Percentiles rank a stretch among this genome's conserved stretches.
These are phyloP conservation scores for Yamadazyma aaseri DNA, from an alignment of 1,139 yeast species.

Conservation along the genomic window DNA sequence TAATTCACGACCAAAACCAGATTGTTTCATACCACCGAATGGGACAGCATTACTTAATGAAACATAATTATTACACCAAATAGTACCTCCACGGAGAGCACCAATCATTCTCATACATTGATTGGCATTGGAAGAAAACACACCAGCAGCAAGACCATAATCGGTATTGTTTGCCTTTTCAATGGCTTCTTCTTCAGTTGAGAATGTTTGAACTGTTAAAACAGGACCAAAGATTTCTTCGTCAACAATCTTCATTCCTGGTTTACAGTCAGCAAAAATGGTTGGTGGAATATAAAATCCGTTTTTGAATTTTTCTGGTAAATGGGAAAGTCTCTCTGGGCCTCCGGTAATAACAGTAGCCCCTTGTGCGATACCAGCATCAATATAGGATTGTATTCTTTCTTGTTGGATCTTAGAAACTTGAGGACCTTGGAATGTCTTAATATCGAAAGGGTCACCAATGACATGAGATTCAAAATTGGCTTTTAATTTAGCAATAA, in stretches of 20 bases:
- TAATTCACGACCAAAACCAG: slow-evolving; percentile 86
- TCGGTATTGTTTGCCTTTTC: slow-evolving; percentile 49
- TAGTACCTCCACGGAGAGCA: slow-evolving; percentile 52
- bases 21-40: slow-evolving; percentile 74
- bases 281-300: slow-evolving; percentile 56
- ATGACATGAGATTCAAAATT: slow-evolving; percentile 47
- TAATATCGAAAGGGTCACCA: slow-evolving; percentile 57
- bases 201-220: slow-evolving; percentile 50
- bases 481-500: slow-evolving; percentile 43
- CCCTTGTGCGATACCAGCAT: slow-evolving; percentile 55
- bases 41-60: slow-evolving; percentile 76
- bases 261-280: slow-evolving; percentile 51
- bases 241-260: slow-evolving; percentile 50
- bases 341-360: slow-evolving; percentile 51
- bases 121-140: slow-evolving; percentile 62
- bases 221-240: slow-evolving; percentile 67
- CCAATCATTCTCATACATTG: slow-evolving; percentile 45
- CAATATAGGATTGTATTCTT: slow-evolving; percentile 50
- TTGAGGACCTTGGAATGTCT: slow-evolving; percentile 77
- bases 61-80: slow-evolving; percentile 65
- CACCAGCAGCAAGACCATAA: slow-evolving; percentile 70
- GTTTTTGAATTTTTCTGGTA: slow-evolving; percentile 44
- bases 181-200: slow-evolving; percentile 53
- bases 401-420: slow-evolving; percentile 69
- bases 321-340: slow-evolving; percentile 41